Evolutionary conservation across 139 green algal genomes (phyloP).

Genomic region (Asterochloris erici): DNA sequence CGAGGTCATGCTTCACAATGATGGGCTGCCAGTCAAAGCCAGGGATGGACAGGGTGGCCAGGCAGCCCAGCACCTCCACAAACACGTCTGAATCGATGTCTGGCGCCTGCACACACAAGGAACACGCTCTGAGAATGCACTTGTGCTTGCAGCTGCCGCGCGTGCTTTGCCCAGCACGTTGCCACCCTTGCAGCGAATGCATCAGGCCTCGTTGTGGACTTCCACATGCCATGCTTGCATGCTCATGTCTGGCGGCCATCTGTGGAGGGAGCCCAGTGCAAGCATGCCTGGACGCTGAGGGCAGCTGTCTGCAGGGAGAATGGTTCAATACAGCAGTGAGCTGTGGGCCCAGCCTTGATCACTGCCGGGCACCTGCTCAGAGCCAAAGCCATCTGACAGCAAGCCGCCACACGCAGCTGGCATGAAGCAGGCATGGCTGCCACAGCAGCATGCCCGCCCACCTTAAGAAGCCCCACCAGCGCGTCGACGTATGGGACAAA

Average conservation of each 20-base stretch:
- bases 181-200: not conserved
- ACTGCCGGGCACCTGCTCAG: too few species aligned
- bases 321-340: too few species aligned
- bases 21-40: constrained; percentile 64
- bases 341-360: too few species aligned
- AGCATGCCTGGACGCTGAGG: too few species aligned
- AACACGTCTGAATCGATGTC: constrained; percentile 63
- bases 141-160: not conserved
- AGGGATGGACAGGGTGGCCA: constrained; percentile 73
- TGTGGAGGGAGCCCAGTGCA: too few species aligned
- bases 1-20: constrained; percentile 57
- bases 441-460: not conserved
- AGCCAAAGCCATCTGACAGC: not conserved
- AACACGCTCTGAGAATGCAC: not conserved
- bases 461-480: constrained; percentile 60
- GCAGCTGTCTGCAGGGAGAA: too few species aligned
- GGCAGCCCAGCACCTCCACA: constrained; percentile 71
- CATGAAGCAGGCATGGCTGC: not conserved
- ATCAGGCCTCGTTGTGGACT: too few species aligned
- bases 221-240: too few species aligned
- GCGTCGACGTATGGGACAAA: constrained; percentile 63
- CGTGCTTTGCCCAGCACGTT: too few species aligned
- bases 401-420: not conserved
- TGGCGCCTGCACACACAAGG: constrained; percentile 28
- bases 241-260: too few species aligned